A percentile compares a stretch with the other conserved stretches of the same genome.
Conservation (phyloP, 2,329 filamentous ascomycete species). For the Arachnomyces sp. region DNA sequence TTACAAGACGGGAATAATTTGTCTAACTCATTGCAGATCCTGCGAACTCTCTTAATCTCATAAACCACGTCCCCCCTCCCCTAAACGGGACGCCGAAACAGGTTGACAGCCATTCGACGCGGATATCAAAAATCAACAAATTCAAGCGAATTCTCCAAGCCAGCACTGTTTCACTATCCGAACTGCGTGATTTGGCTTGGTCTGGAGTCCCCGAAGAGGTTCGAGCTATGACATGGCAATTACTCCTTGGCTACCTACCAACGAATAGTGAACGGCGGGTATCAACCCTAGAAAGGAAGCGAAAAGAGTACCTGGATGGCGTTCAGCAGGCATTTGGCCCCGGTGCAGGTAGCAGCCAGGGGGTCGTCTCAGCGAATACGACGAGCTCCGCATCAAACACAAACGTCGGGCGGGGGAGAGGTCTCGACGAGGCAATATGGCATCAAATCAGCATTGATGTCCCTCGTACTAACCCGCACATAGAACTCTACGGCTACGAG, state of each 20-base stretch:
- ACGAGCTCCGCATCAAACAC: slow-evolving; percentile 29
- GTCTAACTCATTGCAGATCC: slow-evolving; percentile 47
- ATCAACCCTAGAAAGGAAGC: slow-evolving; percentile 81
- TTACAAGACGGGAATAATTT: slow-evolving; percentile 5
- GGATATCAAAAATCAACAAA: slow-evolving; percentile 93
- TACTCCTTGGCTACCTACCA: slow-evolving; percentile 88
- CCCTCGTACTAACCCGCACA: slow-evolving; percentile 89
- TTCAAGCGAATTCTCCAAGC: slow-evolving; percentile 94
- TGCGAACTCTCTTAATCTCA: slow-evolving; percentile 89
- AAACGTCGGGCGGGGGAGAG: slow-evolving; percentile 59
- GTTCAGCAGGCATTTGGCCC: slow-evolving; percentile 62
- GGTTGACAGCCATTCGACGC: slow-evolving; percentile 73
- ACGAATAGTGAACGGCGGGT: slow-evolving; percentile 93
- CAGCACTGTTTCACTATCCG: slow-evolving; percentile 76
- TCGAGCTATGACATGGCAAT: slow-evolving; percentile 97
- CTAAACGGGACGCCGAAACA: slow-evolving; percentile 72
- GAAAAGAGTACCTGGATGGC: slow-evolving; percentile 93
- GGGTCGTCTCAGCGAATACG: slow-evolving; percentile 32
- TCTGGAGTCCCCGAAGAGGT: slow-evolving; percentile 92
- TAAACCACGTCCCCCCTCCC: slow-evolving; percentile 73
- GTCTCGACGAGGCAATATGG: slow-evolving; percentile 95
- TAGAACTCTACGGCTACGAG: slow-evolving; percentile 91
- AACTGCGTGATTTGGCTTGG: slow-evolving; percentile 82
- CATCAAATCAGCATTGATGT: slow-evolving; percentile 99
- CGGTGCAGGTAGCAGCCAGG: slow-evolving; percentile 35